A percentile compares a stretch with the other conserved stretches of the same genome.
Evolutionary conservation across 805 yeast genomes (phyloP).

Genomic region (Saccharomycopsis fermentans): DNA sequence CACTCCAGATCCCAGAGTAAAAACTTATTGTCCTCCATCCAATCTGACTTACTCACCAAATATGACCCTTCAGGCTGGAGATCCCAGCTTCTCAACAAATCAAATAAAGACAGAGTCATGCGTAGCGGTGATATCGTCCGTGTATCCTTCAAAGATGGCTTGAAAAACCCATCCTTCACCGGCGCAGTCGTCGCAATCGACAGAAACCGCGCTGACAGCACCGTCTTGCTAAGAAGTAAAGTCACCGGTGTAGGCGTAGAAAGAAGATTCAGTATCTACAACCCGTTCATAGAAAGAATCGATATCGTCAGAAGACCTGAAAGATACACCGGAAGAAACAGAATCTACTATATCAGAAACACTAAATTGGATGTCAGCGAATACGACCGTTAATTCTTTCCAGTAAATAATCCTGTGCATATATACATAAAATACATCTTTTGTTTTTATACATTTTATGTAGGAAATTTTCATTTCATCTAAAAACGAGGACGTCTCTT

Average conservation of each 20-base stretch:
- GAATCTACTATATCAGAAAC: slow-evolving; percentile 84
- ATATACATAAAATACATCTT: too few species aligned
- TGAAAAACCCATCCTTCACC: slow-evolving; percentile 50
- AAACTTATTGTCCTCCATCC: slow-evolving; percentile 23
- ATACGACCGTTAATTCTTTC: slow-evolving; percentile 31
- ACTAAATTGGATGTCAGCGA: slow-evolving; percentile 69
- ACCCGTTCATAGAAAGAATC: slow-evolving; percentile 65
- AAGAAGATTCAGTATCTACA: slow-evolving; percentile 66
- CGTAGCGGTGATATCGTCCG: slow-evolving; percentile 78
- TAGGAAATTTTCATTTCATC: too few species aligned
- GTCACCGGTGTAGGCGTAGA: slow-evolving; percentile 80
- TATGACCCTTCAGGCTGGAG: slow-evolving; percentile 70
- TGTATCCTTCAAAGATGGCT: slow-evolving; percentile 53
- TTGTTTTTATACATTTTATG: too few species aligned
- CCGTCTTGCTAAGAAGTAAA: slow-evolving; percentile 74
- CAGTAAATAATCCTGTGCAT: too few species aligned
- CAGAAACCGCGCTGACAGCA: slow-evolving; percentile 61
- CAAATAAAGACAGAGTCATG: slow-evolving; percentile 33
- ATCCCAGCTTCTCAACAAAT: slow-evolving; percentile 40
- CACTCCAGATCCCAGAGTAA: slow-evolving; percentile 7
- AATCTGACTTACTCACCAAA: slow-evolving; percentile 40
- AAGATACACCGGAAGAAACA: slow-evolving; percentile 66
- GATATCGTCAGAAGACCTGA: slow-evolving; percentile 70
- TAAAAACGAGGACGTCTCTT: slow-evolving; percentile 42
- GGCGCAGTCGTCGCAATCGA: slow-evolving; percentile 77